Evolutionary conservation across 148 eudicot species (phyloP), one percentile per base, ranked within the genome.

Genomic region (Fagopyrum homotropicum): DNA sequence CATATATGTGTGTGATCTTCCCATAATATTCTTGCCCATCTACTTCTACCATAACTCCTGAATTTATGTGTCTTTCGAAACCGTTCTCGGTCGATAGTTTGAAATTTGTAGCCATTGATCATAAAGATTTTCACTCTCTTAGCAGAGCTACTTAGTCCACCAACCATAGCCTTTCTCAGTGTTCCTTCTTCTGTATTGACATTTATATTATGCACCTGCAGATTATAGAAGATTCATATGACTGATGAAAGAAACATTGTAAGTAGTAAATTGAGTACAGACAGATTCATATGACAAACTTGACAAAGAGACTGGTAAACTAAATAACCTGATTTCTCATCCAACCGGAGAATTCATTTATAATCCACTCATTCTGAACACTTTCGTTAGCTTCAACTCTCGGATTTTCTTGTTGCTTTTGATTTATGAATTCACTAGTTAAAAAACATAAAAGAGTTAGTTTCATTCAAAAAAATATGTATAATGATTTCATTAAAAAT

Each of bases 11-110:
- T 2, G 7, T 74, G 26, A 22, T 22, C 26, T 22, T 22, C 26
- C 26, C 26, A 22, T 22, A 22, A 22, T 22, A 22, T 22, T 8
- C 3, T 46, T 48, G 7, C 19, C 72, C 72, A 77, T 72, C 48
- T 1, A 35, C 76, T 73, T 64, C 64, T 30, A 61, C 79, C 54
- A 73, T 61, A 59, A 77, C 54, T 77, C 78, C 63, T 6, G 47
- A 56, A 52, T 72, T 75, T 46, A n/a, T 75, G 77, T 19, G 75
- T 75, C 49, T 74, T 77, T 26, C 14, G 44, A 47, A 51, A 29
- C 8, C 55, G 29, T 0, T 71, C 73, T 6, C 59, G 12, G 43
- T 71, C 15, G 19, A 29, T 5, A 8, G 29, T 72, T 1, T 43
- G 66, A 12, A 59, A 73, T 29, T 51, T 57, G 15, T 70, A 60